phyloP scores from a whole-genome alignment of 257 asterid species.

The Solanum clarkiae region DNA sequence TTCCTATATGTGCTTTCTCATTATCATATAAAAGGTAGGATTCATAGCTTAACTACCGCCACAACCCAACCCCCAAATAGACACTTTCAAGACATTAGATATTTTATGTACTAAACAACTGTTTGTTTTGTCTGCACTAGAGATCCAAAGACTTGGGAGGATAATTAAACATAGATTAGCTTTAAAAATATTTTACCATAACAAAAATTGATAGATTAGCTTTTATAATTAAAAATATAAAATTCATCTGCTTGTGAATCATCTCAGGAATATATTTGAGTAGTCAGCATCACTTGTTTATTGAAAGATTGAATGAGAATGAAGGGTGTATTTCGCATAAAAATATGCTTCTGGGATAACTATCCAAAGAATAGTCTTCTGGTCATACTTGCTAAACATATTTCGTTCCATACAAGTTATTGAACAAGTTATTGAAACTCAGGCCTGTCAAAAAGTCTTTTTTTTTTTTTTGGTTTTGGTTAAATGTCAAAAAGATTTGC shows the following conservation, averaged over 20 bases:
- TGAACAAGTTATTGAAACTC: neutral
- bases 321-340: neutral
- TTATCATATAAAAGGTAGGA: neutral
- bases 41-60: neutral
- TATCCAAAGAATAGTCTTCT: neutral
- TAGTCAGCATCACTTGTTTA: neutral
- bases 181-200: neutral
- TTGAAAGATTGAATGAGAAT: neutral
- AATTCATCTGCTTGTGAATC: neutral
- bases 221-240: neutral
- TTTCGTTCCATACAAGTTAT: neutral
- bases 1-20: neutral
- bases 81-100: neutral
- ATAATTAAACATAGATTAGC: neutral
- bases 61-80: neutral
- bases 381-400: neutral
- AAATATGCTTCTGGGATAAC: neutral
- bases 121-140: neutral
- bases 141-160: neutral
- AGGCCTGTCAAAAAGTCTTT: neutral
- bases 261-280: neutral
- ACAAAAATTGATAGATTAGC: neutral
- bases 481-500: neutral
- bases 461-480: neutral
- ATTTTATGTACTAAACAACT: neutral